phyloP scores from a whole-genome alignment of 1,284 basidiomycete genomes.

The Neolentinus lepideus region DNA sequence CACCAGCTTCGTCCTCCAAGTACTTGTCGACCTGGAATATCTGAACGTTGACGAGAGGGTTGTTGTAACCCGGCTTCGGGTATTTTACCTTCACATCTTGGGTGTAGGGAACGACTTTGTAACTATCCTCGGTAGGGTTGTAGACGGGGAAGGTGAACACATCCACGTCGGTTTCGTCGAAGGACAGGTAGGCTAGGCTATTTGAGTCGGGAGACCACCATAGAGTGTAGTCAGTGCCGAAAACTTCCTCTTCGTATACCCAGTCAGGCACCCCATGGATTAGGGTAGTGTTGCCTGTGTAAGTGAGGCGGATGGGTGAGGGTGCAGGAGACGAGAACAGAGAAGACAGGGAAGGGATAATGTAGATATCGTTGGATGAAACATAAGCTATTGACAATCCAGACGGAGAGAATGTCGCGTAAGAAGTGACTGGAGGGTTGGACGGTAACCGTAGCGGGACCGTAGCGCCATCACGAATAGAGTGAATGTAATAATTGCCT shows the following conservation, averaged over 20 bases:
- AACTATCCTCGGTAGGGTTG: constrained; percentile 69
- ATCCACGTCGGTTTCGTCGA: constrained; percentile 86
- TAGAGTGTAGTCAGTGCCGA: constrained; percentile 64
- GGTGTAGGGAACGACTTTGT: constrained; percentile 76
- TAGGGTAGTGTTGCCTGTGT: constrained; percentile 73
- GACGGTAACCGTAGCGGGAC: constrained; percentile 61
- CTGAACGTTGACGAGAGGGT: constrained; percentile 82
- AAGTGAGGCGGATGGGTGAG: constrained; percentile 72
- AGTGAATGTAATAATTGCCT: constrained; percentile 84
- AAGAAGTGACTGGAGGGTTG: constrained; percentile 63
- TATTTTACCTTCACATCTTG: constrained; percentile 78
- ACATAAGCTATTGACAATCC: constrained; percentile 82
- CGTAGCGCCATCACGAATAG: constrained; percentile 53
- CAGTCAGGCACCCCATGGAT: constrained; percentile 97
- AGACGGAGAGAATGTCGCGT: constrained; percentile 82
- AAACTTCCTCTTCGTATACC: constrained; percentile 96
- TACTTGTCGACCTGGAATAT: constrained; percentile 68
- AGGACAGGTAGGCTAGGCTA: constrained; percentile 78
- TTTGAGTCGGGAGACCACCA: constrained; percentile 90
- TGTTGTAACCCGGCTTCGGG: constrained; percentile 87
- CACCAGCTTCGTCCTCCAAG: constrained; percentile 26
- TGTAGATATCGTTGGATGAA: constrained; percentile 75
- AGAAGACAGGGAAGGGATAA: constrained; percentile 57
- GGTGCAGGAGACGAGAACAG: constrained; percentile 26
- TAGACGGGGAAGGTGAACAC: constrained; percentile 88